These are phyloP conservation scores for Trichosporon sp. DNA, from an alignment of 1,284 basidiomycete species.

Conservation along the genomic window DNA sequence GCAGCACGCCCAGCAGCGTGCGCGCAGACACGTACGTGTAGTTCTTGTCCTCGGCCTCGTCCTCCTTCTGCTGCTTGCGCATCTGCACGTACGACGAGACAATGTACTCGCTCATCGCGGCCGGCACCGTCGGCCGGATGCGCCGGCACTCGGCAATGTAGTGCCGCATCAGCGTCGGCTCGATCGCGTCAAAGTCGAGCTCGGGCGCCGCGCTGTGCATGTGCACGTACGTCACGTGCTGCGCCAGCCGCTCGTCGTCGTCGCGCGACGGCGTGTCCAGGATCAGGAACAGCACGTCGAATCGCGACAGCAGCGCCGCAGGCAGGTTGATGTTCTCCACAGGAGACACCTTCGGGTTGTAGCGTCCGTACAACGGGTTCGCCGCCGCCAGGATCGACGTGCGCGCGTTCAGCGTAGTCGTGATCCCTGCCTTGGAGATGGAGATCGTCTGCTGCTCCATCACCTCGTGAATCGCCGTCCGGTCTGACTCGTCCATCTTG, in stretches of 20 bases:
- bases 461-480: conserved; percentile 98
- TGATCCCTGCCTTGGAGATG: conserved; percentile 98
- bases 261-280: conserved; percentile 92
- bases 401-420: conserved; percentile 96
- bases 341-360: conserved; percentile 94
- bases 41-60: conserved; percentile 80
- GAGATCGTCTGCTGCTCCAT: conserved; percentile 99
- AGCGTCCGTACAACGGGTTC: conserved; percentile 95
- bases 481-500: conserved; percentile 98
- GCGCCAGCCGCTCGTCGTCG: conserved; percentile 90
- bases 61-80: conserved; percentile 85
- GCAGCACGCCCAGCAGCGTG: conserved; percentile 89
- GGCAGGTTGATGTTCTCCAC: conserved; percentile 99
- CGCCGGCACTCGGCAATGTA: conserved; percentile 93
- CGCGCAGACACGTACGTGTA: conserved; percentile 96
- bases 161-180: conserved; percentile 84
- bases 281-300: conserved; percentile 95
- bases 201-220: conserved; percentile 90
- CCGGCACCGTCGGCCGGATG: conserved; percentile 79
- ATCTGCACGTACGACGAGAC: conserved; percentile 94
- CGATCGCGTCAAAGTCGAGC: conserved; percentile 69
- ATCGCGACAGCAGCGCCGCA: conserved; percentile 90
- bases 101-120: conserved; percentile 83
- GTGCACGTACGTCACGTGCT: conserved; percentile 97
- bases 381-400: conserved; percentile 97